These are phyloP conservation scores for Nicotiana sylvestris DNA, from an alignment of 257 asterid species.

Conservation along the genomic window DNA sequence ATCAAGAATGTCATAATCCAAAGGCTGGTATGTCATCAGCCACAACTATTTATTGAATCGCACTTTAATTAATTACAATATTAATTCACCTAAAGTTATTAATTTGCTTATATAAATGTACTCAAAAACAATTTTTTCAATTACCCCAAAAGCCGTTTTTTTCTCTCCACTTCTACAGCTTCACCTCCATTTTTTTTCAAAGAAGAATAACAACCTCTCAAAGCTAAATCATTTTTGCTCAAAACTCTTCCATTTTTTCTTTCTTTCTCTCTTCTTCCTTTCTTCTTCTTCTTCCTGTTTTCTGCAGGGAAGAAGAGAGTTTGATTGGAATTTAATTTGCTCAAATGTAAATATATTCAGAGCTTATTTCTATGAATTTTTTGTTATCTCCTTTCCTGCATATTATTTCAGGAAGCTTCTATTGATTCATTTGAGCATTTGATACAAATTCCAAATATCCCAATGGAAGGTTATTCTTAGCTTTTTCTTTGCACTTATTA, in stretches of 20 bases:
- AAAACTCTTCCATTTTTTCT: neutral
- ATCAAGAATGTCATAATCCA: neutral
- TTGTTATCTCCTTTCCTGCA: neutral
- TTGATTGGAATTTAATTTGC: neutral
- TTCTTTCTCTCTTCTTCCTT: neutral
- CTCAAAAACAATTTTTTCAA: neutral
- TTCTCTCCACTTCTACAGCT: slow-evolving; percentile 11
- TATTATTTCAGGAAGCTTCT: neutral
- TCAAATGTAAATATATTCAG: slow-evolving; percentile 1
- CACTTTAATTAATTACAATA: neutral
- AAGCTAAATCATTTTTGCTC: slow-evolving; percentile 32
- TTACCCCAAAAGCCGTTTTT: slow-evolving; percentile 22
- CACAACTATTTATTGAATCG: neutral
- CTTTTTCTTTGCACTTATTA: neutral
- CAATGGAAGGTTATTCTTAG: neutral
- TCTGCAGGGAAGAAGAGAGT: slow-evolving; percentile 7
- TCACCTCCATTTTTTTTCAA: slow-evolving; percentile 16
- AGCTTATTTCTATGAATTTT: neutral
- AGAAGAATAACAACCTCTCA: slow-evolving; percentile 43
- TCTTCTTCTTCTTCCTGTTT: neutral
- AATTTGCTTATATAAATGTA: neutral
- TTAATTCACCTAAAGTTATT: neutral
- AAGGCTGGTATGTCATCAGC: neutral
- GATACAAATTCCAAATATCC: neutral
- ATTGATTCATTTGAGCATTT: slow-evolving; percentile 2